Base-by-base conservation (phyloP, 1,284 basidiomycete species). In the Apiotrichum montevideense region DNA sequence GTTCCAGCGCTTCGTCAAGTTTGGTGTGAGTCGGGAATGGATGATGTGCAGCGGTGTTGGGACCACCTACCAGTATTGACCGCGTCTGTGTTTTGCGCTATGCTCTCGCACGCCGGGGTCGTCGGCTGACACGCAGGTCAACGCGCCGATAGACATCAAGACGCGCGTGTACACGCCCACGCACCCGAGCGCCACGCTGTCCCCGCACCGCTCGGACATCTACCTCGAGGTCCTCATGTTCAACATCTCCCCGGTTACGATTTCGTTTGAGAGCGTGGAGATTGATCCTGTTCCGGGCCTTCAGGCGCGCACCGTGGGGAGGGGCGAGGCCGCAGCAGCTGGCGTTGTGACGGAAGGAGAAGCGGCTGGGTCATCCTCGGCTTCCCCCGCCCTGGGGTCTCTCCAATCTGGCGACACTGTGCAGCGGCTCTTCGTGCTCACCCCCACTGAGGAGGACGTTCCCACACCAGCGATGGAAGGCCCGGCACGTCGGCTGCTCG, bases 191-290 rank as follows among this genome's bases (percentile, higher is more conserved):
- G 85, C 88, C 1, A 62, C 84, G 4, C 77, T 90, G 11, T 74
- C 80, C 3, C 50, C 67, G 3, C 85, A 88, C 64, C 81, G 88
- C 44, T 84, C 87, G 50, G 88, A 89, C 61, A 81, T 91, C 29
- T 91, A 90, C 69, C 83, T 93, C 15, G 90, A 94, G 71, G 83
- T 92, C 0, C 87, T 92, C 66, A 85, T 92, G 35, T 90, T 93
- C 70, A 94, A 94, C 65, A 77, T 87, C 53, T 89, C 88, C 0
- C 81, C 82, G 53, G 85, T 87, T 14, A 82, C 85, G 0, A 82
- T 93, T 75, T 83, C 83, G 76, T 87, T 94, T 55, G 86, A 88
- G 61, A 80, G 80, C 14, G 85, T 92, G 78, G 75, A 78, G 10
- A 82, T 94, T 53, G 87, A 90, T 62, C 82, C 85, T 46, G 82